Evolutionary conservation across 352 stramenopile genomes (phyloP), one percentile per base, ranked within the genome.

Genomic region (Phytophthora fragariae): DNA sequence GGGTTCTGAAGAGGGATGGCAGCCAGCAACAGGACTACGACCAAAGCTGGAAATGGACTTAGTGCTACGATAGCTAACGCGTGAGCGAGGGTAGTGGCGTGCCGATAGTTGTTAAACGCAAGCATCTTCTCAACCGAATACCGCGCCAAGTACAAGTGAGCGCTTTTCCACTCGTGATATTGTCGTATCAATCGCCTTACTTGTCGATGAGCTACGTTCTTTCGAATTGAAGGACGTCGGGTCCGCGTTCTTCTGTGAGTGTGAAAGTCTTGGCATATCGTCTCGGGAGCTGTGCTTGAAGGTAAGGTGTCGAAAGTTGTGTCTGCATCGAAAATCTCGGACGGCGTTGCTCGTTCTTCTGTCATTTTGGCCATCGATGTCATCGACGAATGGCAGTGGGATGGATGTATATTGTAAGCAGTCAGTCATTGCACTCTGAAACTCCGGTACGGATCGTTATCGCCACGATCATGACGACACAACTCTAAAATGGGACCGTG

Each of bases 51-150:
- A 5, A 66, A 10, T n/a, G 59, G 31, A 5, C 58, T 62, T 17
- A 79, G 37, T n/a, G 37, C 35, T 3, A 76, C 31, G 5, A 73
- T 68, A 19, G 8, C 21, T 8, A 68, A 21, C 0, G 68, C 69
- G 1, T 64, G 68, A 12, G 19, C 21, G 9, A 31, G 33, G 14
- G 29, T 35, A 6, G 62, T 62, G n/a, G 46, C 5, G 0, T 35
- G 17, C 49, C 72, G 46, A 44, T 81, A 81, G 33, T 62, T 27
- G 24, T 78, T 29, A 44, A 76, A 73, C 5, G 63, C 58, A 29
- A 71, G 49, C 35, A 81, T 58, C 49, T 81, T 81, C 29, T 81
- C 70, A 19, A 81, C 61, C 9, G 70, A 73, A 37, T 78, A 81
- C 3, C 74, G 65, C 2, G 62, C 74, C 33, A 81, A 61, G 49